These are phyloP conservation scores for Bondarzewia mesenterica DNA, from an alignment of 1,284 basidiomycete genomes.

Conservation along the genomic window DNA sequence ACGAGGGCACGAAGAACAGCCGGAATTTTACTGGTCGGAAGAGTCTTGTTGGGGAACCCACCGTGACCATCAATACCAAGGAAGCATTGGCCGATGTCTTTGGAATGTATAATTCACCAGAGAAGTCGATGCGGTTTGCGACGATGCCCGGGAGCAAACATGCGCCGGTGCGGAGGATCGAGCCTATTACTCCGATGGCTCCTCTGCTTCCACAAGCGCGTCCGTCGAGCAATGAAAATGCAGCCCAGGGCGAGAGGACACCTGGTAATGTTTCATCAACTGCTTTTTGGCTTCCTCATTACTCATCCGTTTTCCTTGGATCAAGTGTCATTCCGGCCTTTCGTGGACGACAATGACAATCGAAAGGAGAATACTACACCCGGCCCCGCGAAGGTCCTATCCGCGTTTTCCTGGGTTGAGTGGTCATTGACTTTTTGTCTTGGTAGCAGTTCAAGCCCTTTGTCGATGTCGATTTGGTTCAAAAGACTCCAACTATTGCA, in stretches of 20 bases:
- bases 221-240: slow-evolving; percentile 21
- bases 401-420: too few species aligned
- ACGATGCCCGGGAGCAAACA: slow-evolving; percentile 55
- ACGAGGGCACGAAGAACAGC: slow-evolving; percentile 40
- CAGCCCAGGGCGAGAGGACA: slow-evolving; percentile 28
- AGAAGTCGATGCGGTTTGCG: slow-evolving; percentile 54
- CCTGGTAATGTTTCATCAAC: slow-evolving; percentile 22
- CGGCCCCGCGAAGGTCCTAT: slow-evolving; percentile 47
- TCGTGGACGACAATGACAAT: slow-evolving; percentile 50
- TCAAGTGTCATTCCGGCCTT: slow-evolving; percentile 25
- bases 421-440: slow-evolving; percentile 7
- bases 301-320: slow-evolving; percentile 3
- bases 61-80: slow-evolving; percentile 81
- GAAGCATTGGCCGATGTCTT: slow-evolving; percentile 90
- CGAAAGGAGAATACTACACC: slow-evolving; percentile 32
- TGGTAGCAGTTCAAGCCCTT: slow-evolving; percentile 27
- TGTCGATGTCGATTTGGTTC: slow-evolving; percentile 17
- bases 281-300: background rate
- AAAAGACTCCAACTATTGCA: slow-evolving; percentile 18
- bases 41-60: slow-evolving; percentile 38
- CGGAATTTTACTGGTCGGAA: slow-evolving; percentile 20
- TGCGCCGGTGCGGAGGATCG: slow-evolving; percentile 57
- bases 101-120: slow-evolving; percentile 87
- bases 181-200: slow-evolving; percentile 30
- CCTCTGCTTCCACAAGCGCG: slow-evolving; percentile 18